These are phyloP conservation scores for Fremontodendron californicum DNA, from an alignment of 345 rosid genomes.

Conservation along the genomic window DNA sequence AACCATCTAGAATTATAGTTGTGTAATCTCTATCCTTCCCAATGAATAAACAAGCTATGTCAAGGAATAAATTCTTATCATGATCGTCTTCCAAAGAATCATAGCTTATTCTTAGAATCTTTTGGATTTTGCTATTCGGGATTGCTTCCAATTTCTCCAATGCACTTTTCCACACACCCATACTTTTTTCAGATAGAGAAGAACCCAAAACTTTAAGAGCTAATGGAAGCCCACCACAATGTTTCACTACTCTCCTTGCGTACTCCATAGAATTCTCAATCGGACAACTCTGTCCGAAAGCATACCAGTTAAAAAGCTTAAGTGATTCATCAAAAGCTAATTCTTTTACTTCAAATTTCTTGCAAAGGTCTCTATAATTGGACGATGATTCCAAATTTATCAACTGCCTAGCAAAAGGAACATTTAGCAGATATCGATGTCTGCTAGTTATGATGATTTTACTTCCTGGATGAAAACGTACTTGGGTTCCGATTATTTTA, in stretches of 20 bases:
- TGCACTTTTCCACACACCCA: constrained; percentile 1
- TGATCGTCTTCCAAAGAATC: neutral
- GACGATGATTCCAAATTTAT: neutral
- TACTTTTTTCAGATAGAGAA: constrained; percentile 15
- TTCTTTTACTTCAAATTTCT: neutral
- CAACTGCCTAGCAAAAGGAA: neutral
- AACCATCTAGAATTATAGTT: constrained; percentile 20
- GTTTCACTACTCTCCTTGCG: constrained; percentile 20
- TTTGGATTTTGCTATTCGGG: neutral
- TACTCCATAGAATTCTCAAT: constrained; percentile 21
- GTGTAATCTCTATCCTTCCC: constrained; percentile 21
- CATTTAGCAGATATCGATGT: neutral
- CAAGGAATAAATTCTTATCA: constrained; percentile 24
- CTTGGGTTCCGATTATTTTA: neutral
- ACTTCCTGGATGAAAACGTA: neutral
- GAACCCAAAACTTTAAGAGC: constrained; percentile 36
- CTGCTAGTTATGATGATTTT: neutral
- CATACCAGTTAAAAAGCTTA: constrained; percentile 29
- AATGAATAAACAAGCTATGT: constrained; percentile 27
- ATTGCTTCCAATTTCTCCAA: neutral
- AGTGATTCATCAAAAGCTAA: constrained; percentile 18
- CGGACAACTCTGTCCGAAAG: constrained; percentile 25
- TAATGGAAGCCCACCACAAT: constrained; percentile 37
- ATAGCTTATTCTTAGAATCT: constrained; percentile 9
- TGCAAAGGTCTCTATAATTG: neutral